These are phyloP conservation scores for Geotrichum carabidarum DNA, from an alignment of 1,139 yeast species.

Conservation along the genomic window DNA sequence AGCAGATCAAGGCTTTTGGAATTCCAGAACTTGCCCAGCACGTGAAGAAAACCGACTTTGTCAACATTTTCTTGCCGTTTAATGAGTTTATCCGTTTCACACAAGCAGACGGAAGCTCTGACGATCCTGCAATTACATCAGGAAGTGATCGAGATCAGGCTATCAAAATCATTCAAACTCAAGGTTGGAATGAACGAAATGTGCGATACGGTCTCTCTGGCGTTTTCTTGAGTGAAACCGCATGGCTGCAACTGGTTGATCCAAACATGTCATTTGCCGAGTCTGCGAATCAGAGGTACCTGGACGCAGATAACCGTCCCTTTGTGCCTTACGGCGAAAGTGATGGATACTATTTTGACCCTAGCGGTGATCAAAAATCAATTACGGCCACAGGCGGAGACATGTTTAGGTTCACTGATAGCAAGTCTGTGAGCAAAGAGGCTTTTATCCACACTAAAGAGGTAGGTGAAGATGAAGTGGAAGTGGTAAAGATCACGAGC, in stretches of 20 bases:
- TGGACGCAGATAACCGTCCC: slow-evolving; percentile 27
- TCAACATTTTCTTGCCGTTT: slow-evolving; percentile 39
- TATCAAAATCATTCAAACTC: slow-evolving; percentile 29
- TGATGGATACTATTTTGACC: slow-evolving; percentile 34
- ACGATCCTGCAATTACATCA: slow-evolving; percentile 19
- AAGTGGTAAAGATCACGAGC: slow-evolving; percentile 28
- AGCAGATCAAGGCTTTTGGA: slow-evolving; percentile 42
- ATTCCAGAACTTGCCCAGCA: slow-evolving; percentile 41
- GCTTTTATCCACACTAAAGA: slow-evolving; percentile 33
- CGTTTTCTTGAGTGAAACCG: slow-evolving; percentile 39
- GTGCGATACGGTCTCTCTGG: slow-evolving; percentile 41
- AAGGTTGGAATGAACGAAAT: slow-evolving; percentile 40
- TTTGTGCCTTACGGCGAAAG: slow-evolving; percentile 28
- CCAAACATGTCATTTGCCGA: slow-evolving; percentile 38
- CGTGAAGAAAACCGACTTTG: slow-evolving; percentile 38
- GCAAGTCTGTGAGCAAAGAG: slow-evolving; percentile 29
- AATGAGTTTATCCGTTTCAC: slow-evolving; percentile 36
- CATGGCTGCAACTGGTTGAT: slow-evolving; percentile 41
- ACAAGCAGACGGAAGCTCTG: slow-evolving; percentile 25
- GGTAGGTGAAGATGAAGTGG: slow-evolving; percentile 35
- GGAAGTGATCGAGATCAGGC: slow-evolving; percentile 38
- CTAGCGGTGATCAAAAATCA: slow-evolving; percentile 31
- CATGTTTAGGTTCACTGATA: slow-evolving; percentile 37
- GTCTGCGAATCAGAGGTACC: slow-evolving; percentile 28
- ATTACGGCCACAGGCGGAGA: slow-evolving; percentile 37